Evolutionary conservation across 2,329 filamentous ascomycete species (phyloP), one percentile per base, ranked within the genome.

Genomic region (Orbilia quercus): DNA sequence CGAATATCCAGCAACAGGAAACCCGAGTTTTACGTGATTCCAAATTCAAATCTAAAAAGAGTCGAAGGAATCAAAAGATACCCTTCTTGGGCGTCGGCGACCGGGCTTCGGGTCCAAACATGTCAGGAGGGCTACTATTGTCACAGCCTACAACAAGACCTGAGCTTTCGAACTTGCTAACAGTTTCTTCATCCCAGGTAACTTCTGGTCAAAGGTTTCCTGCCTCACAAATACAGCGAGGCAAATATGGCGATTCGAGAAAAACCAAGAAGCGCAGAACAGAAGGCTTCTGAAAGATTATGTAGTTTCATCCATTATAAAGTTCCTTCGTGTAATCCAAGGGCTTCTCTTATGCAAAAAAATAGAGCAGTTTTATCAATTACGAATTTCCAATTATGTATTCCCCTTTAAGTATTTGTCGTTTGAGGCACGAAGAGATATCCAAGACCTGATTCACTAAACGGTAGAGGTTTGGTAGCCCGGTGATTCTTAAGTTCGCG

Each of bases 221-320:
- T 48, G 50, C 69, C 22, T 72, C 67, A 7, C 69, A 73, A 22
- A 45, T 66, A 9, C 53, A 65, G 75, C 77, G 75, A 75, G 78
- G 77, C 76, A 77, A 75, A 76, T 75, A 53, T 72, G 51, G 65
- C 1, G 64, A 65, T 25, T 70, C 74, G 82, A 85, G 72, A 25
- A 64, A 60, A 53, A 23, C 59, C 7, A 71, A 69, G 28, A 66
- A 75, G 22, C 48, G 55, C 50, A 75, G 66, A 54, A 64, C 60
- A 7, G 57, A 76, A 44, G 63, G 54, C 23, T 75, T 57, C 36
- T 73, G 34, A 62, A 28, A 2, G 12, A 11, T 12, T 22, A 18
- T 4, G 1, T 45, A 47, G 40, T 38, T 6, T 25, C 28, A n/a
- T 31, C 28, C 9, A 31, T 31, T 31, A 9, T 5, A 44, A 4